Conservation (phyloP, 1,284 basidiomycete genomes). For the Marasmius fiardii region DNA sequence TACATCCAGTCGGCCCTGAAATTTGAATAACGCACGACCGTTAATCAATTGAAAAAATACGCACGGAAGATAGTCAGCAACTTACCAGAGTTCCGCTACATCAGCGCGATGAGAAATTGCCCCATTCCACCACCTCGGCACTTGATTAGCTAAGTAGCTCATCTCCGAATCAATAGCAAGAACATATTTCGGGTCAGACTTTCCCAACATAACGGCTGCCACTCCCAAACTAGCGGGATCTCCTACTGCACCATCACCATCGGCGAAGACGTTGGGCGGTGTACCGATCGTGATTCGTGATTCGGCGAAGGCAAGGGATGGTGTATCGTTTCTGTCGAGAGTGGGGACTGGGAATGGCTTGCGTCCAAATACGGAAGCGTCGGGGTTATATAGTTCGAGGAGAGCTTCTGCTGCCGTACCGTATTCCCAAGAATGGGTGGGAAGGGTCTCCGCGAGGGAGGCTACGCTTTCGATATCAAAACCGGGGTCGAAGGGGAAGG, state of each 20-base stretch:
- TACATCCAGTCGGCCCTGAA: slow-evolving; percentile 61
- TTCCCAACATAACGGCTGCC: slow-evolving; percentile 35
- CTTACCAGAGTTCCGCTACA: slow-evolving; percentile 41
- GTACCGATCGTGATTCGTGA: slow-evolving; percentile 33
- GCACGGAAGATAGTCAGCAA: not conserved
- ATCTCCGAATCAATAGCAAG: slow-evolving; percentile 27
- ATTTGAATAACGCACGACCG: too few species aligned
- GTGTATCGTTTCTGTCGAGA: slow-evolving; percentile 19
- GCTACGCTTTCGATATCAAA: slow-evolving; percentile 37
- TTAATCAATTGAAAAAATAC: not conserved
- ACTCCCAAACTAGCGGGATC: slow-evolving; percentile 44
- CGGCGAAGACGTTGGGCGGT: slow-evolving; percentile 29
- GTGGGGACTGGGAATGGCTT: slow-evolving; percentile 30
- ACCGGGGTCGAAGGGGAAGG: slow-evolving; percentile 34
- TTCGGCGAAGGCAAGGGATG: slow-evolving; percentile 11
- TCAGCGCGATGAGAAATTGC: slow-evolving; percentile 49
- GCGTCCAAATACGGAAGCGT: slow-evolving; percentile 34
- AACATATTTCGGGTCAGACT: slow-evolving; percentile 25
- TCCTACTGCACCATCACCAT: slow-evolving; percentile 36
- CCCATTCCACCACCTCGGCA: slow-evolving; percentile 43
- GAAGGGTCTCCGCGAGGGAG: slow-evolving; percentile 28
- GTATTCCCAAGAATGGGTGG: slow-evolving; percentile 43
- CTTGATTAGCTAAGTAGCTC: slow-evolving; percentile 34
- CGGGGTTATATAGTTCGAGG: slow-evolving; percentile 38
- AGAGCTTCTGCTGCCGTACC: slow-evolving; percentile 38